These are phyloP conservation scores for Lactarius sanguifluus DNA, from an alignment of 768 basidiomycete species.

Conservation along the genomic window DNA sequence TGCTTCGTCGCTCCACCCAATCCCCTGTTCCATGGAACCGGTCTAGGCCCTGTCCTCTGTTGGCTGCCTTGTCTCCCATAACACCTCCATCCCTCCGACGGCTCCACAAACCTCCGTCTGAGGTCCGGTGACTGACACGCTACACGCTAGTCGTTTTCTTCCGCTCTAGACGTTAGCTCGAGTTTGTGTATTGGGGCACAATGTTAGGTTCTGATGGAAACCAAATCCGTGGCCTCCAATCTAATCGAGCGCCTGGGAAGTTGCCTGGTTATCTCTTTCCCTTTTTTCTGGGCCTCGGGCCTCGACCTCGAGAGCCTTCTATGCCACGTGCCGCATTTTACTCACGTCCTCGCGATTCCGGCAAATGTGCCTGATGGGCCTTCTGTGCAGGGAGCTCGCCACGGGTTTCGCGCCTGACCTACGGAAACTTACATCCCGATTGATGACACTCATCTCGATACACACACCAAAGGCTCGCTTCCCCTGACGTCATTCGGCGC, in stretches of 20 bases:
- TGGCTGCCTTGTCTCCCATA: not conserved
- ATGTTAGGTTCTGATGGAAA: conserved; percentile 22
- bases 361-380: conserved; percentile 11
- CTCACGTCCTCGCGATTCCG: not conserved
- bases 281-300: conserved; percentile 4
- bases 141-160: not conserved
- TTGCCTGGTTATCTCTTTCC: conserved; percentile 8
- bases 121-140: too few relatives aligned
- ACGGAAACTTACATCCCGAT: conserved; percentile 28
- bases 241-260: conserved; percentile 17
- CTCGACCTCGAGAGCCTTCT: conserved; percentile 20
- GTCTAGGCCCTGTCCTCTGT: conserved; percentile 17
- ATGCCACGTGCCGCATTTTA: conserved; percentile 11
- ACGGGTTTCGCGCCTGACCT: conserved; percentile 17
- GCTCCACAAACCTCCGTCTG: conserved; percentile 4
- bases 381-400: not conserved
- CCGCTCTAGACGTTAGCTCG: not conserved
- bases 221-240: conserved; percentile 19
- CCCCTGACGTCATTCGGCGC: conserved; percentile 23
- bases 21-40: conserved; percentile 18
- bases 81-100: conserved; percentile 11
- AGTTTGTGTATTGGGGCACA: not conserved
- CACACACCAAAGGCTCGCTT: not conserved
- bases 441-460: conserved; percentile 19
- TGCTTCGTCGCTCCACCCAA: conserved; percentile 24